Base-by-base conservation (phyloP, 2,329 filamentous ascomycete species). In the Aspergillus sp. region DNA sequence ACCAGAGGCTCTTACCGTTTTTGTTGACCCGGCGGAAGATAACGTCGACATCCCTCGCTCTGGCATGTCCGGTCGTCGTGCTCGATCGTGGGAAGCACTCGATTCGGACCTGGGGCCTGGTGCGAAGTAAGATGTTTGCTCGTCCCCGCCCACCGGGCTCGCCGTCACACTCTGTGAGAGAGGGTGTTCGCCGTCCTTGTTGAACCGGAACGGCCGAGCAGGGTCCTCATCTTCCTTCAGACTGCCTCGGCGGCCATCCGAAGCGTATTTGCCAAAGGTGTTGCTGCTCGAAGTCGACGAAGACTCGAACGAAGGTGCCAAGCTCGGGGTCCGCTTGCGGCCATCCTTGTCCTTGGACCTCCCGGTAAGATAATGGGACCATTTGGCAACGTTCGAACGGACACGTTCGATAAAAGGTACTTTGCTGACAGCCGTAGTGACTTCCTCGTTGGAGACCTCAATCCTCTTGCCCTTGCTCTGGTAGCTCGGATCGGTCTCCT, bases 351-450 rank as follows among this genome's bases (percentile, higher is more conserved):
- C 53, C 42, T 56, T 58, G 12, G 57, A 55, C 31, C 57, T 49
- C 37, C 59, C 54, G 26, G 70, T 58, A 36, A 67, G 68, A 30
- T 79, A 77, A 12, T 70, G 73, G 1, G 67, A 68, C 33, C 76
- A 82, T 56, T 77, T 83, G 27, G 75, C 74, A 28, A 93, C 73
- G 24, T 78, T 83, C 8, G 83, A 93, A 29, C 79, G 77, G 30
- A 91, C 82, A 20, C 86, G 80, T 52, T 94, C 85, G 13, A 96
- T 70, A 41, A 95, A 78, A 5, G 82, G 88, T 31, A 95, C 76
- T 22, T 88, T 88, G 11, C 93, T 81, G 34, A 98, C 91, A 35
- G 91, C 91, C 34, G 78, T 76, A 28, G 86, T 88, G 49, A 98
- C 78, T 60, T 98, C 91, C 51, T 79, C 79, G 44, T 85, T 86